Conservation (phyloP, 1,284 basidiomycete genomes). For the Ustilago tritici region DNA sequence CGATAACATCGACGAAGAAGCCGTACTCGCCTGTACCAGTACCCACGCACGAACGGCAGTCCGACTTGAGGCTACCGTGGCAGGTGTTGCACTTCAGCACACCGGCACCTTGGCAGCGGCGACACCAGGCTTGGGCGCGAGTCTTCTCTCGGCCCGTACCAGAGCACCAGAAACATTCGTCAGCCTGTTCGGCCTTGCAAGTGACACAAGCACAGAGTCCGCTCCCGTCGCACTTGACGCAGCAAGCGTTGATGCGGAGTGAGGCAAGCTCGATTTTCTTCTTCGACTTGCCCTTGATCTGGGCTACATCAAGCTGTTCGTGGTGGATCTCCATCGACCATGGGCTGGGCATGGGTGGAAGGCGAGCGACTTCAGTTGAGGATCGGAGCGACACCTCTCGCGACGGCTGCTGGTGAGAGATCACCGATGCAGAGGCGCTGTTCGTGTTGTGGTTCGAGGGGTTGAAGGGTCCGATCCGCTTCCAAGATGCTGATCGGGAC, state of each 20-base stretch:
- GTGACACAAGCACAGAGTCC: constrained; percentile 37
- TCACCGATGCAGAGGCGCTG: neutral
- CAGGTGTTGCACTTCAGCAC: constrained; percentile 56
- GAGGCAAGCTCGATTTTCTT: constrained; percentile 55
- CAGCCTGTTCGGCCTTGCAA: constrained; percentile 52
- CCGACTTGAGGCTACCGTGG: constrained; percentile 37
- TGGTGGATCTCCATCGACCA: constrained; percentile 57
- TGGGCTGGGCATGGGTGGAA: constrained; percentile 53
- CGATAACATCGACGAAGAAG: constrained; percentile 56
- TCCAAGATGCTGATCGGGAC: constrained; percentile 43
- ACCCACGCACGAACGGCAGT: constrained; percentile 53
- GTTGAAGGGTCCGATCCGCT: constrained; percentile 38
- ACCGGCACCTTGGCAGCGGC: constrained; percentile 55
- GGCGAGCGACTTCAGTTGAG: constrained; percentile 5
- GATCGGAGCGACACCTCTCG: constrained; percentile 2
- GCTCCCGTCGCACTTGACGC: constrained; percentile 45
- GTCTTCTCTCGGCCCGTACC: constrained; percentile 57
- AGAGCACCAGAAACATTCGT: constrained; percentile 62
- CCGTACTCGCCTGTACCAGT: constrained; percentile 49
- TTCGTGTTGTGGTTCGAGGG: constrained; percentile 7
- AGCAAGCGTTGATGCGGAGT: constrained; percentile 45
- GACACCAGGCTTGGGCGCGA: constrained; percentile 43
- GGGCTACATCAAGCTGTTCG: constrained; percentile 46
- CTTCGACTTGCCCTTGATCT: constrained; percentile 53
- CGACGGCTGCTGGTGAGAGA: neutral